These are phyloP conservation scores for Margaritispora aquatica DNA, from an alignment of 495 filamentous ascomycete species.

Conservation along the genomic window DNA sequence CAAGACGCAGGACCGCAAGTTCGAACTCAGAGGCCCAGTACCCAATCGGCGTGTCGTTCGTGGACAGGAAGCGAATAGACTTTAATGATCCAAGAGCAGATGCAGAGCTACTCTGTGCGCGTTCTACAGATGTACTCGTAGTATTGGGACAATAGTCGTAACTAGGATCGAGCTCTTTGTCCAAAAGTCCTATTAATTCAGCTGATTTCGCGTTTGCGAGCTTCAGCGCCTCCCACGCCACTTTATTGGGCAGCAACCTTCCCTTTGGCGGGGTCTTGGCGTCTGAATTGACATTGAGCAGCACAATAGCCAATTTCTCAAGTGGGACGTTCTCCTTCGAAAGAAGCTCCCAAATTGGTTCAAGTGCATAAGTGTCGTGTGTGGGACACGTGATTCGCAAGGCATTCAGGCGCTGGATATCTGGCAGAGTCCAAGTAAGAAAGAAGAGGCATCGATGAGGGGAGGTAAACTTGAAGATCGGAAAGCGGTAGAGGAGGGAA, in stretches of 20 bases:
- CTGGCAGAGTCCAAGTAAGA: not conserved
- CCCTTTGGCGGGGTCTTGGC: not conserved
- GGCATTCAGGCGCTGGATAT: not conserved
- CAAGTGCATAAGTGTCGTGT: not conserved
- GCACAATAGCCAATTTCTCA: not conserved
- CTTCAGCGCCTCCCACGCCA: not conserved
- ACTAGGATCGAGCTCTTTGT: not conserved
- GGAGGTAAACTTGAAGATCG: not conserved
- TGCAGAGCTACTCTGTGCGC: not conserved
- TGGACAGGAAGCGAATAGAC: not conserved
- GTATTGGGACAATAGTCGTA: not conserved
- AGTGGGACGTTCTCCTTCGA: not conserved
- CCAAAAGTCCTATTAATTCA: not conserved
- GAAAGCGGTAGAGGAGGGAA: not conserved
- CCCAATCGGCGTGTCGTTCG: not conserved
- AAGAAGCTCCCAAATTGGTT: not conserved
- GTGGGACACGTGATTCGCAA: not conserved
- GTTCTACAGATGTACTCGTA: not conserved
- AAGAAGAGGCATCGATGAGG: not conserved
- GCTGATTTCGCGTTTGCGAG: not conserved
- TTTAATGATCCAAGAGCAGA: not conserved
- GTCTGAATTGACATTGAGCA: not conserved
- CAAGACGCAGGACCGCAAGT: not conserved
- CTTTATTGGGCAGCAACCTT: not conserved
- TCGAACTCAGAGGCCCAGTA: not conserved